Percentiles rank a stretch among this genome's conserved stretches.
Evolutionary conservation across 1,139 yeast genomes (phyloP).

Genomic region (Kurtzmaniella quercitrusa): DNA sequence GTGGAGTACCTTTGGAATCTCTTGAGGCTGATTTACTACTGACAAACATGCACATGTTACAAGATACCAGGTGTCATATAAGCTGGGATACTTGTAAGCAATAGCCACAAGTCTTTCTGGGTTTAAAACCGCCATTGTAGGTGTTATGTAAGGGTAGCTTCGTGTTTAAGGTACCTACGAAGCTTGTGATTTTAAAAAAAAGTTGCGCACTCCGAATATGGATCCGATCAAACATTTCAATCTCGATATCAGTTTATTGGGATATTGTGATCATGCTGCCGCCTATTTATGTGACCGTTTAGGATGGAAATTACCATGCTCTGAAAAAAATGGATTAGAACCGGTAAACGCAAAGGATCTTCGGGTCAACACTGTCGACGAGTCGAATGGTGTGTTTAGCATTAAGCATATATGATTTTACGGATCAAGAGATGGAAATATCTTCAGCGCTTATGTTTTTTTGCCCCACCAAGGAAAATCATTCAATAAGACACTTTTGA

Average conservation of each 20-base stretch:
- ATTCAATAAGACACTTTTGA: too few species aligned
- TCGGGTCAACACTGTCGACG: constrained; percentile 17
- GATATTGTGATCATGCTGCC: constrained; percentile 86
- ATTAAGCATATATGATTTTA: not conserved
- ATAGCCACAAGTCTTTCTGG: constrained; percentile 60
- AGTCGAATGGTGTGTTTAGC: constrained; percentile 20
- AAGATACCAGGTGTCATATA: constrained; percentile 60
- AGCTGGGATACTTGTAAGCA: constrained; percentile 47
- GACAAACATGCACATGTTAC: constrained; percentile 81
- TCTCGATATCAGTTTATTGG: constrained; percentile 78
- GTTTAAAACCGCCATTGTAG: constrained; percentile 5
- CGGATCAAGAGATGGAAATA: not conserved
- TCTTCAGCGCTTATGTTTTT: too few species aligned
- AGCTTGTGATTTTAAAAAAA: not conserved
- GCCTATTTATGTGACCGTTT: constrained; percentile 57
- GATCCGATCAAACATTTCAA: constrained; percentile 77
- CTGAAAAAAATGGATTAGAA: constrained; percentile 11
- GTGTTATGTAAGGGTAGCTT: not conserved
- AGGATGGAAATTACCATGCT: constrained; percentile 68
- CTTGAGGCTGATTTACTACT: constrained; percentile 78
- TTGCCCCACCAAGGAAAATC: too few species aligned
- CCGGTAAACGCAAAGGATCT: constrained; percentile 16
- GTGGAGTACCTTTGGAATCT: constrained; percentile 70
- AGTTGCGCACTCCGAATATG: constrained; percentile 40
- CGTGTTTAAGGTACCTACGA: not conserved